Evolutionary conservation across 129 eudicot species (phyloP), one percentile per base, ranked within the genome.

Genomic region (Glebionis coronaria): DNA sequence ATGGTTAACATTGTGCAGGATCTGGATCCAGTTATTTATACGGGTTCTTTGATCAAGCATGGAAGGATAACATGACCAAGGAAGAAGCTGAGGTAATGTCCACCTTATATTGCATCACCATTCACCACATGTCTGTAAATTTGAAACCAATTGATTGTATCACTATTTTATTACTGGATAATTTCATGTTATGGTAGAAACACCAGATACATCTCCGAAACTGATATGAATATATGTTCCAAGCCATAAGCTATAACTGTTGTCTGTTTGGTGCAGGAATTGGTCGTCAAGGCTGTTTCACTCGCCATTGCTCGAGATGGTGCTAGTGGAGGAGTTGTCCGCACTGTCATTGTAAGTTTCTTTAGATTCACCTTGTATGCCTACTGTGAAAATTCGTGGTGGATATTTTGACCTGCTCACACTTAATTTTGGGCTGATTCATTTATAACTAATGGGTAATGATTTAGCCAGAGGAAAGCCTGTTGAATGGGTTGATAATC

Each of bases 261-360:
- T 29, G 57, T 23, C 61, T 75, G 60, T 50, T 67, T 61, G 8
- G 18, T 59, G 69, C 88, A 88, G 97, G 66, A 79, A 85, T 64
- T 91, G 71, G 97, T 91, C 50, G 95, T 88, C 7, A 85, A 91
- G 83, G 96, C 97, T 21, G 97, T 91, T 50, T 91, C 97, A 72
- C 97, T 91, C 64, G 97, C 97, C 42, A 91, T 91, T 63, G 97
- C 97, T 60, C 88, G 97, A 25, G 97, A 91, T 81, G 97, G 97
- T 70, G 97, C 97, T 51, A 91, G 97, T 71, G 97, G 97, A 27
- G 97, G 97, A 18, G 97, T 91, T 66, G 90, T 91, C 55, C 90
- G 97, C 45, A 91, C 97, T 25, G 97, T 91, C 67, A 91, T 80
- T 28, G 96, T 91, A 80, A 88, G 94, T 78, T 63, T 38, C 63